Conservation (phyloP, 345 rosid genomes). For the Rhodamnia argentea region DNA sequence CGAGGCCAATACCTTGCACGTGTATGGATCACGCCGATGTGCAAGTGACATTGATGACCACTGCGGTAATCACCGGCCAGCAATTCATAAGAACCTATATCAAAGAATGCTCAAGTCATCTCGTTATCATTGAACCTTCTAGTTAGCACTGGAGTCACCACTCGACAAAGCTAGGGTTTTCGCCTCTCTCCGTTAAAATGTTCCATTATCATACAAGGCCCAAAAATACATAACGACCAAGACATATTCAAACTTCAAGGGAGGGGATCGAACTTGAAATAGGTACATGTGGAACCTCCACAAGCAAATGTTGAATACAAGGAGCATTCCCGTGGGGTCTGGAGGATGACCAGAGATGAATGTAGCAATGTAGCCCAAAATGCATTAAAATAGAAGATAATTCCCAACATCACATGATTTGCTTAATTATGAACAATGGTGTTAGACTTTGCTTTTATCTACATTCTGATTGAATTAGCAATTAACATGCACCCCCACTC, state of each 20-base stretch:
- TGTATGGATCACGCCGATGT: neutral
- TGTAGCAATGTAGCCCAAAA: neutral
- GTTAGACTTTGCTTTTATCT: neutral
- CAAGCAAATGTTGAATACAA: neutral
- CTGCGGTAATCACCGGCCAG: neutral
- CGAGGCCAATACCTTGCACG: neutral
- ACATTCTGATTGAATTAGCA: neutral
- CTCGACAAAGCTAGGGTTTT: neutral
- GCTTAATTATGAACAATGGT: neutral
- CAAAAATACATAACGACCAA: neutral
- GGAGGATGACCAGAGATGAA: neutral
- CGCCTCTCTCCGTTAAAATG: neutral
- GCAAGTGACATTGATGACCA: neutral
- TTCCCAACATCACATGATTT: neutral
- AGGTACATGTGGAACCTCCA: neutral
- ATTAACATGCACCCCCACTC: neutral
- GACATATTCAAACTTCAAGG: neutral
- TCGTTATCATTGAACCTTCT: neutral
- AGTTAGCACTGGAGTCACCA: neutral
- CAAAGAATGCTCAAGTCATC: neutral
- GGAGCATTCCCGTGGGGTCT: neutral
- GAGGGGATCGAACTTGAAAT: neutral
- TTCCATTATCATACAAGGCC: neutral
- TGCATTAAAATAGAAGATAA: neutral
- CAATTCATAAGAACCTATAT: neutral